Base-by-base conservation (phyloP, 148 eudicot genomes). In the Fallopia convolvulus region DNA sequence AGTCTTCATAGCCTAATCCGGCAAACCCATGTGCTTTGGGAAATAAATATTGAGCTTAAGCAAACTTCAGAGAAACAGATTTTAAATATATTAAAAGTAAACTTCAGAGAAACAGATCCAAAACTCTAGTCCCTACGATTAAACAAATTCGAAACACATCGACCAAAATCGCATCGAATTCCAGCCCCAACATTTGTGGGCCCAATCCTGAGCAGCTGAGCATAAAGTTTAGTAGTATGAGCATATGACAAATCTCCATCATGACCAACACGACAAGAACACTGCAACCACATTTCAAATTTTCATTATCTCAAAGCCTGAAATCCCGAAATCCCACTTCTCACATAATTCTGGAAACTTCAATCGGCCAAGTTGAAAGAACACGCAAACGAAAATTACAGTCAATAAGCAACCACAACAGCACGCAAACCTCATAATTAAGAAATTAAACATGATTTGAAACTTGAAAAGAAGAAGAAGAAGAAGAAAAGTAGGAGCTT, bases 191-290 rank as follows among this genome's bases (percentile, higher is more conserved):
- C 46, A 68, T 36, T 15, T 1, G 72, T 68, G 72, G 72, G 72
- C 72, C 72, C 72, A 39, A 68, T 36, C 44, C 44, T 5, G 7
- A 2, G 10, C 44, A 68, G 21, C 44, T 5, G 7, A 2, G 10
- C 44, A 68, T 33, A 68, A 68, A 36, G 61, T n/a, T 5, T 3
- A n/a, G 33, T 3, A 33, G 30, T 20, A 68, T 33, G 72, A 68
- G 72, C 72, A 36, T 68, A 68, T 68, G 72, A 68, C 72, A 68
- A 68, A 68, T 68, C 20, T 39, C 20, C 44, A 66, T 68, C 46
- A 68, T 36, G 46, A 68, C 72, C 2, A 39, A 15, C 72, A 18
- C 4, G 44, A 72, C 74, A 77, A 66, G 2, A 6, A 26, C 36
- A 41, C 23, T 47, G 53, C 39, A 42, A 6, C 47, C 72, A 21